Evolutionary conservation across 2,329 filamentous ascomycete genomes (phyloP).

Genomic region (Conoideocrella luteorostrata): DNA sequence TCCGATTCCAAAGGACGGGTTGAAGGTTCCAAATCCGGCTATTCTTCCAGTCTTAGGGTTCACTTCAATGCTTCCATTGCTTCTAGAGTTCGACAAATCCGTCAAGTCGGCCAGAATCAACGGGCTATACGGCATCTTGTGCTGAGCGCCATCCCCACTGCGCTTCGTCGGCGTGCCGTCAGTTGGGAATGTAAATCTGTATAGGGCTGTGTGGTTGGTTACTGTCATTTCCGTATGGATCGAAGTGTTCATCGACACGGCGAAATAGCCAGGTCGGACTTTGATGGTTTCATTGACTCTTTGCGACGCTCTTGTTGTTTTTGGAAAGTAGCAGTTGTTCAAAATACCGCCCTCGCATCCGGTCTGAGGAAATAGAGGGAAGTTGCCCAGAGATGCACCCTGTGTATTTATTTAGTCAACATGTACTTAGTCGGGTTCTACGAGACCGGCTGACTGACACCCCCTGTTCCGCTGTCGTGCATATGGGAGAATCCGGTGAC

Average conservation of each 20-base stretch:
- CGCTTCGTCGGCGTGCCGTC: conserved; percentile 16
- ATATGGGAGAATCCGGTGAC: conserved; percentile 25
- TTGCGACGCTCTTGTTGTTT: conserved; percentile 37
- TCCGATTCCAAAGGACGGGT: conserved; percentile 55
- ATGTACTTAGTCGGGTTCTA: too few species aligned
- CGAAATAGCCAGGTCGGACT: conserved; percentile 57
- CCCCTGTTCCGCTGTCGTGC: conserved; percentile 24
- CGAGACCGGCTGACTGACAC: conserved; percentile 19
- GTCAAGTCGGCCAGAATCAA: conserved; percentile 53
- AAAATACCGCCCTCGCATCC: conserved; percentile 38
- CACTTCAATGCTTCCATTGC: conserved; percentile 15
- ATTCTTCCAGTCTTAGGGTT: conserved; percentile 47
- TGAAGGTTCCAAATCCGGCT: conserved; percentile 50
- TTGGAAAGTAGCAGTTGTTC: conserved; percentile 45
- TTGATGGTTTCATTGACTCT: conserved; percentile 44
- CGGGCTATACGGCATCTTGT: conserved; percentile 28
- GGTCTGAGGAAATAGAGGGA: conserved; percentile 45
- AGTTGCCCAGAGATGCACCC: conserved; percentile 43
- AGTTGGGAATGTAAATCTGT: conserved; percentile 51
- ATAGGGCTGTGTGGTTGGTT: conserved; percentile 53
- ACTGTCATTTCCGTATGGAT: conserved; percentile 58
- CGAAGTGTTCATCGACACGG: conserved; percentile 47
- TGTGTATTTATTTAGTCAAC: conserved; percentile 3
- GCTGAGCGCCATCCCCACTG: conserved; percentile 1
- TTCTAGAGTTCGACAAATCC: conserved; percentile 38